Conservation (phyloP, 192 early-diverging fungal genomes). For the Podila verticillata region DNA sequence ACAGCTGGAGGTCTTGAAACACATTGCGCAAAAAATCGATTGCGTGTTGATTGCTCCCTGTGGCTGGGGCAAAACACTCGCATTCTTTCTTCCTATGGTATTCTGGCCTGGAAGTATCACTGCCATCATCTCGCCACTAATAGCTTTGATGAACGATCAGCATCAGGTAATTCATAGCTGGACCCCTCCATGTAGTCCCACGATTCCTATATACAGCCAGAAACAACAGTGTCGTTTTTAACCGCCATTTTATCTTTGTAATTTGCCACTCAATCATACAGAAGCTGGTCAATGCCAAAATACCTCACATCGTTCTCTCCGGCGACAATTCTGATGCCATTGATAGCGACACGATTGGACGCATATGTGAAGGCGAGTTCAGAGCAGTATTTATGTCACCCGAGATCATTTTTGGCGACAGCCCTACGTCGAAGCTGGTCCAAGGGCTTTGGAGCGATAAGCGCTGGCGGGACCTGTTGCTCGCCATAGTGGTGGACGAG, state of each 20-base stretch:
- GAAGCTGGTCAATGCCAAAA: slow-evolving; percentile 14
- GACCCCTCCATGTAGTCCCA: not conserved
- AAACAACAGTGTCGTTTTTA: not conserved
- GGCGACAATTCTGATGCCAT: slow-evolving; percentile 6
- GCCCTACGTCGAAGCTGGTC: slow-evolving; percentile 5
- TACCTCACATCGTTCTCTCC: slow-evolving; percentile 14
- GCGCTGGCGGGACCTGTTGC: not conserved
- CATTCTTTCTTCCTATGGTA: slow-evolving; percentile 24
- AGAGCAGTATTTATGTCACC: slow-evolving; percentile 22
- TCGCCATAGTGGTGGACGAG: slow-evolving; percentile 16
- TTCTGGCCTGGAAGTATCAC: not conserved
- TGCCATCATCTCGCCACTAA: slow-evolving; percentile 18
- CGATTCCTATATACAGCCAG: not conserved
- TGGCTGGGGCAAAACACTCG: slow-evolving; percentile 25
- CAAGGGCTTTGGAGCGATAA: not conserved
- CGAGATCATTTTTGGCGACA: slow-evolving; percentile 17
- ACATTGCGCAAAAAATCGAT: slow-evolving; percentile 12
- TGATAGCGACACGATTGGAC: not conserved
- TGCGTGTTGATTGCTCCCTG: slow-evolving; percentile 27
- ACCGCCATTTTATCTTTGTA: not conserved
- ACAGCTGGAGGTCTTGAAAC: slow-evolving; percentile 12
- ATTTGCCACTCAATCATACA: slow-evolving; percentile 1
- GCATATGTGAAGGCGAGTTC: slow-evolving; percentile 11
- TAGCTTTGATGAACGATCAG: slow-evolving; percentile 29
- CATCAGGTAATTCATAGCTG: slow-evolving; percentile 9